These are phyloP conservation scores for Amanita pseudoporphyria DNA, from an alignment of 768 basidiomycete species.

Conservation along the genomic window DNA sequence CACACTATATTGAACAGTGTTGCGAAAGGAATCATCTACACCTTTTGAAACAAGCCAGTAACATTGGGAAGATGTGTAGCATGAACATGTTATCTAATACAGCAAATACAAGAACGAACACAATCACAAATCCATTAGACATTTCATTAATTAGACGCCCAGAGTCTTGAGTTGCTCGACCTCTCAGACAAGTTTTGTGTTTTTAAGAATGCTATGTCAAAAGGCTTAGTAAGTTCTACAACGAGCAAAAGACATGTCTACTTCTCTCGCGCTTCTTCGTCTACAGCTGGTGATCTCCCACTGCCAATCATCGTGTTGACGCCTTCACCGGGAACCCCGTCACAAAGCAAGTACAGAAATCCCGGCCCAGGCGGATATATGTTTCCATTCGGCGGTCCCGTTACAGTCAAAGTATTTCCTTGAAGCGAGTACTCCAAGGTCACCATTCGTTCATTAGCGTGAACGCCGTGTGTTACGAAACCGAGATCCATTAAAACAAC, in stretches of 20 bases:
- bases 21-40: not conserved
- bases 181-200: not conserved
- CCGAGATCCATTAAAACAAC: conserved; percentile 76
- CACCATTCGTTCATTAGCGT: conserved; percentile 69
- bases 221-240: not conserved
- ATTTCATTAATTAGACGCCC: no score
- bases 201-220: not conserved
- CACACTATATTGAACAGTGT: no score
- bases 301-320: conserved; percentile 59
- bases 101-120: not conserved
- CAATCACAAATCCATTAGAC: not conserved
- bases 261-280: conserved; percentile 48
- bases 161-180: no score
- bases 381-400: conserved; percentile 50
- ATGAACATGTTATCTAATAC: not conserved
- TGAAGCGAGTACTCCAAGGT: conserved; percentile 38
- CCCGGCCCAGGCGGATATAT: conserved; percentile 79
- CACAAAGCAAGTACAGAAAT: conserved; percentile 59
- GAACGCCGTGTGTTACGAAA: conserved; percentile 70
- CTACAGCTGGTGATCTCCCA: conserved; percentile 50
- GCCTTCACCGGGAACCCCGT: conserved; percentile 58
- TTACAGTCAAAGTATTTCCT: conserved; percentile 42
- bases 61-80: not conserved
- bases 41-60: not conserved
- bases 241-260: conserved; percentile 21